Base-by-base conservation (phyloP, 192 early-diverging fungal species). In the Podila minutissima region DNA sequence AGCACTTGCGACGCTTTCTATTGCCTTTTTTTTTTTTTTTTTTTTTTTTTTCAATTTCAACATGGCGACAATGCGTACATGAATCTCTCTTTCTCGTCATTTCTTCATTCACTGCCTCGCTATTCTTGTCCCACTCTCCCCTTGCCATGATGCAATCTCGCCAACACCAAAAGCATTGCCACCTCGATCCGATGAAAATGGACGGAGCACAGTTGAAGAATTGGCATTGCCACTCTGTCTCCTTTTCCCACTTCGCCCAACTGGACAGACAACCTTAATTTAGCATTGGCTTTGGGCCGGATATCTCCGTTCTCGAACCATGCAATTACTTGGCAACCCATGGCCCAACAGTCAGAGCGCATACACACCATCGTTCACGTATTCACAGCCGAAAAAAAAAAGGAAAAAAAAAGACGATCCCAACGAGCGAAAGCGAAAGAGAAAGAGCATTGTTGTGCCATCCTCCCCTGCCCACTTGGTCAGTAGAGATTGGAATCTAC, bases 281-380 rank as follows among this genome's bases (percentile, higher is more conserved):
- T 53, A 38, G 31, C 38, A 48, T 49, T 20, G 29, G 12, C 8
- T 24, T 55, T 83, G 88, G 51, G 22, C 10, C 6, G 20, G 51
- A 0, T 55, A 22, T 55, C 8, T 12, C 53, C 41, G 13, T 26
- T 24, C 53, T 26, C 5, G 24, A 24, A 17, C 53, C 9, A 24
- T 26, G n/a, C 53, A 24, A 22, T 6, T n/a, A 46, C 41, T 13
- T 11, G 15, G 41, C 41, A 17, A 46, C 41, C 41, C 41, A 17
- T 46, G 41, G 41, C 41, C 15, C 15, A 46, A 46, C 15, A 12
- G 15, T 4, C 17, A 55, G 0, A 24, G 10, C 4, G 6, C 22
- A 55, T 11, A 4, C 53, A 24, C 20, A 5, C 53, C 20, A 53
- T 22, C 6, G 24, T 55, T 55, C 53, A 55, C n/a, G 24, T 26